phyloP scores from a whole-genome alignment of 441 rosid species.

The Euphorbia corollata region DNA sequence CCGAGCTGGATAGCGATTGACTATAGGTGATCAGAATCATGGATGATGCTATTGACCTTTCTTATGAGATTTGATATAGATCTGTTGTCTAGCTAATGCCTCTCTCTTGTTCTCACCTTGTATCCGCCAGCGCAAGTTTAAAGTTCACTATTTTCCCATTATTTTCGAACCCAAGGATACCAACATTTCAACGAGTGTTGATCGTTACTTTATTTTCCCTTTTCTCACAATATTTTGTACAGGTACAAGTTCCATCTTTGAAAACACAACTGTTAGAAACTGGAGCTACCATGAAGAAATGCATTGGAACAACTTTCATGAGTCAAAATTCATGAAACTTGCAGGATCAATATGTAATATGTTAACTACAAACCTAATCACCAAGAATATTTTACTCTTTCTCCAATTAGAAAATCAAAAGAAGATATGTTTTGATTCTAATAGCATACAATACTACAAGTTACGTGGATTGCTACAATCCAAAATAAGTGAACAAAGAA shows the following conservation, averaged over 20 bases:
- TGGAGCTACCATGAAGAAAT: too few species aligned
- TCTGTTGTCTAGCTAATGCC: conserved; percentile 2
- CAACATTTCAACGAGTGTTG: not conserved
- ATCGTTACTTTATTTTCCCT: not conserved
- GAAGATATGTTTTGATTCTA: too few species aligned
- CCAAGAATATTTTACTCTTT: too few species aligned
- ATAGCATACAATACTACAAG: too few species aligned
- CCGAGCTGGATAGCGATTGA: conserved; percentile 20
- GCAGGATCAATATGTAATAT: conserved; percentile 6
- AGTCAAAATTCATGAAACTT: conserved; percentile 9
- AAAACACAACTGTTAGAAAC: not conserved
- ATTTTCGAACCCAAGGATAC: not conserved
- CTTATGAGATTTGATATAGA: not conserved
- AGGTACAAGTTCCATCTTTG: not conserved
- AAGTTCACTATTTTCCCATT: not conserved
- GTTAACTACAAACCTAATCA: too few species aligned
- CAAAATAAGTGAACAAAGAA: too few species aligned
- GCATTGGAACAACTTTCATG: too few species aligned
- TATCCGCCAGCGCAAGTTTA: not conserved
- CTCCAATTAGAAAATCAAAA: too few species aligned
- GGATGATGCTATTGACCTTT: conserved; percentile 22
- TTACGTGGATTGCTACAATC: too few species aligned
- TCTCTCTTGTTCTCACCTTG: not conserved
- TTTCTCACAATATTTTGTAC: not conserved
- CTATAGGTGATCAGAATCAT: conserved; percentile 29